Base-by-base conservation (phyloP, 441 rosid species). In the Breynia disticha region DNA sequence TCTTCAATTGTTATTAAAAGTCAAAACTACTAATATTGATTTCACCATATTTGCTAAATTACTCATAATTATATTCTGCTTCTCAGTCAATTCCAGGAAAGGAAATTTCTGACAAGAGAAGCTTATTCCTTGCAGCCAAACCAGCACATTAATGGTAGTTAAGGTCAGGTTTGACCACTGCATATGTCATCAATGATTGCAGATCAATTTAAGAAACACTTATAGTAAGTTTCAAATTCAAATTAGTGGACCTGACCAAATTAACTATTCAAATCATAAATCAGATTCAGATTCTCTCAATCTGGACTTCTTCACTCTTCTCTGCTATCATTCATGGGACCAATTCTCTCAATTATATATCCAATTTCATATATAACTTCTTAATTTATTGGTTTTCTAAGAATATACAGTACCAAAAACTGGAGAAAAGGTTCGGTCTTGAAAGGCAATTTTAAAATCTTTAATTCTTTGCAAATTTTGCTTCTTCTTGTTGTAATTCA, bases 161-260 rank as follows among this genome's bases (percentile, higher is more conserved):
- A 35, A 14, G 19, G 15, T 42, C 48, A 59, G 54, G 24, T 16
- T 50, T 15, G 35, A 28, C 20, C 16, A 22, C 41, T 8, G 16
- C 19, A 11, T 21, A 14, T 37, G 47, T 48, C 45, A 14, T 11
- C 37, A 50, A 43, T 66, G 16, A 65, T 60, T 50, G 47, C 54
- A 55, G 72, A 49, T 7, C 44, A 11, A 41, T 41, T 15, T 9
- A 11, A 11, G 15, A 37, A 37, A 37, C 6, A 37, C 56, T 14
- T 48, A n/a, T 28, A 11, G 28, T 64, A 51, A 22, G 19, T 50
- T n/a, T 56, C 48, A 67, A 66, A 60, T 52, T 71, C 58, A 41
- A 56, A 52, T 43, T 13, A 37, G 48, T 50, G 32, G 19, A 16
- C 28, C 14, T 35, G 43, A 53, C 39, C 63, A 11, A 18, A 16